Evolutionary conservation across 2,329 filamentous ascomycete genomes (phyloP), one percentile per base, ranked within the genome.

Genomic region (Bipolaris gigantea): DNA sequence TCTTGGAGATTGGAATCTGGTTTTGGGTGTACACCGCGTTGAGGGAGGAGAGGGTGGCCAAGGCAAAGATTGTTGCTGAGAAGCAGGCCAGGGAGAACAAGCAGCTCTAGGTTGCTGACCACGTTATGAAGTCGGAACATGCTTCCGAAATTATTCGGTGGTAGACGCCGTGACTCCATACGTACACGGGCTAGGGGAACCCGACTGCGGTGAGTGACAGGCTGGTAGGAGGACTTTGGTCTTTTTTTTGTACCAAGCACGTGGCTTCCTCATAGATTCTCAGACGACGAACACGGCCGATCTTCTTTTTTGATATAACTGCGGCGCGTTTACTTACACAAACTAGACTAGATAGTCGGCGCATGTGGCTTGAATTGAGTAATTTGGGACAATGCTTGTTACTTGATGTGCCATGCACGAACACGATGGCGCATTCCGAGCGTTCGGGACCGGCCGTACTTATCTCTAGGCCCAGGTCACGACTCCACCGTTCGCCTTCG

Each of bases 1-100:
- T 96, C 66, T 70, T 96, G 69, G 92, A 97, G 79, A 84, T 90
- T 72, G 80, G 90, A 62, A 83, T 83, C 57, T 96, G 92, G 90
- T 92, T 96, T 74, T 96, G 92, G 92, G 85, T 75, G 6, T 76
- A 70, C 49, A 51, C 74, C 16, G 65, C 70, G 30, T 48, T 76
- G 33, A 63, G 73, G 16, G 73, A 76, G 47, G 73, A 76, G 57
- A 63, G 72, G 36, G 56, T 64, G 16, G 66, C 72, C 55, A 66
- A 65, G 30, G 65, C 63, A 4, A 59, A 59, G 19, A 63, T 66
- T 30, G 38, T 73, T 6, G 47, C 74, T 23, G 67, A 72, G 55
- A 66, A 69, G 64, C 60, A 71, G 27, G 68, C 70, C 49, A 63
- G 60, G 16, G 73, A 75, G 53, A 59, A 60, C 19, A 59, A 65